Evolutionary conservation across 148 eudicot genomes (phyloP), one percentile per base, ranked within the genome.

Genomic region (Oxyria digyna): DNA sequence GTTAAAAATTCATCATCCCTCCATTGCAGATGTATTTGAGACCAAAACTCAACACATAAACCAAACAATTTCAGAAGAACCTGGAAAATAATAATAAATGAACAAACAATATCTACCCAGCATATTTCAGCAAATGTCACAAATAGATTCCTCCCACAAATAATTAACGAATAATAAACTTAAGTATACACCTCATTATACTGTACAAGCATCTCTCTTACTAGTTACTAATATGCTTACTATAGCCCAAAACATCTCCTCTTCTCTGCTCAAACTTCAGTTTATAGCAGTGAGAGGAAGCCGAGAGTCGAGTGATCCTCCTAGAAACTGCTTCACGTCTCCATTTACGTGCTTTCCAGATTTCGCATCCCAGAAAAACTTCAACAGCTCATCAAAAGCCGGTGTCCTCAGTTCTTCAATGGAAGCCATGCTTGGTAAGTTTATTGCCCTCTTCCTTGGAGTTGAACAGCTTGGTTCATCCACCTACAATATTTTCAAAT

Each of bases 381-480:
- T 94, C 72, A 95, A 64, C 75, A 91, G 77, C 72, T 95, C 96
- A 8, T 88, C 96, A 23, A 91, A 95, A 42, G 91, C 72, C 14
- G 99, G 99, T 18, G 97, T 91, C 72, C 82, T 82, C 14, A 95
- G 97, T 75, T 91, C 97, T 79, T 95, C 99, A 29, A 95, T 91
- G 35, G 99, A 91, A 48, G 73, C 77, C 45, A 81, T 80, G 67
- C 87, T 91, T 3, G 97, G 96, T 27, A 88, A 78, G 81, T 86
- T 85, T 70, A 90, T 81, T 21, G 84, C 49, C 71, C 96, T 87
- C 78, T 84, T 91, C 74, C 78, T 88, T 23, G 99, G 99, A 17
- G 99, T 95, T 18, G 96, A 91, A 72, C 97, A 95, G 46, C 93
- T 87, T 62, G 99, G 93, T 78, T 95, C 85, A 83, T 95, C 99